phyloP scores from a whole-genome alignment of 805 yeast species.

The Yarrowia sp. region DNA sequence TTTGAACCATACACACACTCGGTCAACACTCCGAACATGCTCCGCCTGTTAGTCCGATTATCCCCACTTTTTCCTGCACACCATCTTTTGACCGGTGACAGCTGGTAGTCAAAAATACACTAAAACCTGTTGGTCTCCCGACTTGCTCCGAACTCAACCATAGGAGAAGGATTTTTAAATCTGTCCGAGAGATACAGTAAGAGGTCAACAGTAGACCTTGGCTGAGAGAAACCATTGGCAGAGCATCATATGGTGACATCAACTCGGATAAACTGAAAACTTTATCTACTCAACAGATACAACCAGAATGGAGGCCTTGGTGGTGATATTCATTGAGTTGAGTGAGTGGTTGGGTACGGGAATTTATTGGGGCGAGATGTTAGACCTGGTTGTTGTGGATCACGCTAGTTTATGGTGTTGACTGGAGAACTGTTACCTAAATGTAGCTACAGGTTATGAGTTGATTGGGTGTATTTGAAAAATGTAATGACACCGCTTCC shows the following conservation, averaged over 20 bases:
- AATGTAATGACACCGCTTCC: no score
- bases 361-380: no score
- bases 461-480: no score
- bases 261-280: not conserved
- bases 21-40: not conserved
- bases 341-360: not conserved
- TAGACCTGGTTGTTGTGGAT: no score
- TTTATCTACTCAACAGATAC: not conserved
- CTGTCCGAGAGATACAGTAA: not conserved
- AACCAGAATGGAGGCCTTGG: not conserved
- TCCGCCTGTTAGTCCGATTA: slow-evolving; percentile 8
- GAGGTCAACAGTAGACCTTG: no score
- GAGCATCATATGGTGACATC: not conserved
- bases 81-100: not conserved
- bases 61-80: not conserved
- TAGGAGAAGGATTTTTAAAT: not conserved
- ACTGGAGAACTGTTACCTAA: no score
- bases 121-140: slow-evolving; percentile 8
- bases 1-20: no score
- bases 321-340: not conserved
- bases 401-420: no score
- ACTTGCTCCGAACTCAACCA: not conserved
- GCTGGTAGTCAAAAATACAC: not conserved
- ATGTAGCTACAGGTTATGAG: no score
- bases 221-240: not conserved